These are phyloP conservation scores for Closterium sp. DNA, from an alignment of 139 green algal species.

Conservation along the genomic window DNA sequence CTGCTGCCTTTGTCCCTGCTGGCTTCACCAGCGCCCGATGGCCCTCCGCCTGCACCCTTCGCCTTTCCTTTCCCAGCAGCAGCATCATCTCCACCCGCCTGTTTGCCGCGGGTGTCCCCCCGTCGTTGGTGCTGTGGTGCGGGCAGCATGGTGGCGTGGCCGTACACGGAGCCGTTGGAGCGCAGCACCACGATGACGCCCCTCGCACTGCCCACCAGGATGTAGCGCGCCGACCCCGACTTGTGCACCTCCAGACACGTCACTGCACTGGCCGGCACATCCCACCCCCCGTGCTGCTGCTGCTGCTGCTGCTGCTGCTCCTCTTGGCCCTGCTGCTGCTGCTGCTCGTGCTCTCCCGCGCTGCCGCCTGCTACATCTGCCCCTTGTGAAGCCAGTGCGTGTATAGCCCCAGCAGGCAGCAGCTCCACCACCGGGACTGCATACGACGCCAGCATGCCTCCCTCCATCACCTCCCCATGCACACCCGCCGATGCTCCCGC, in stretches of 20 bases:
- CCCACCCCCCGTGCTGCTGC: not conserved
- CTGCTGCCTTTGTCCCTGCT: not conserved
- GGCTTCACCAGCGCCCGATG: not conserved
- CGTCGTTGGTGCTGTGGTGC: not conserved
- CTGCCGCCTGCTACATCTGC: not conserved
- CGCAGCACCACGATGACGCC: constrained; percentile 18
- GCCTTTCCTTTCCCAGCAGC: not conserved
- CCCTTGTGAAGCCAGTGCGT: not conserved
- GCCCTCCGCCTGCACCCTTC: not conserved
- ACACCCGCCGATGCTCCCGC: not conserved
- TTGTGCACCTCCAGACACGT: constrained; percentile 20
- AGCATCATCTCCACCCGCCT: not conserved
- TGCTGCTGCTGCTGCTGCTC: not conserved
- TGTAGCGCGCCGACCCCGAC: constrained; percentile 13
- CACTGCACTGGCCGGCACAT: not conserved
- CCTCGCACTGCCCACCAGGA: not conserved
- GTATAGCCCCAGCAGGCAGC: not conserved
- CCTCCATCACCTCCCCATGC: not conserved
- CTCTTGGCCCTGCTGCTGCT: no score
- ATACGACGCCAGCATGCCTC: not conserved
- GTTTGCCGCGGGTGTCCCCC: not conserved
- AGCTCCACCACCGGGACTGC: not conserved
- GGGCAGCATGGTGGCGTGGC: not conserved
- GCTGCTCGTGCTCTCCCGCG: not conserved
- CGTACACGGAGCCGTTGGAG: constrained; percentile 34